Conservation (phyloP, 306 rosid genomes). For the Sicyos edulis region DNA sequence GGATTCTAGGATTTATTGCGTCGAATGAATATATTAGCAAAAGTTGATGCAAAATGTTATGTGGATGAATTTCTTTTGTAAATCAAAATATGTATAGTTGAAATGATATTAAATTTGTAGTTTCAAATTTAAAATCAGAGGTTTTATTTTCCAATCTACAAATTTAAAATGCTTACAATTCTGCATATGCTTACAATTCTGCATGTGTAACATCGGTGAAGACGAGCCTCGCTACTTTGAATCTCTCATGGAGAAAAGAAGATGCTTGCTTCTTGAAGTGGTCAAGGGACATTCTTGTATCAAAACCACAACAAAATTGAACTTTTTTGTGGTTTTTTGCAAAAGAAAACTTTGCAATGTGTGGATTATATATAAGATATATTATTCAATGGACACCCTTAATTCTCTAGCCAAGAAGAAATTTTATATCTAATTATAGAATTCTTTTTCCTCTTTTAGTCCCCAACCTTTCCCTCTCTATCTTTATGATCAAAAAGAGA, state of each 20-base stretch:
- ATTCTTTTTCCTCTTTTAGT: not conserved
- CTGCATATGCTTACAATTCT: too few relatives aligned
- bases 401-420: not conserved
- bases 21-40: too few relatives aligned
- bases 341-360: not conserved
- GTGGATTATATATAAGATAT: not conserved
- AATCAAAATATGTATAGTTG: too few relatives aligned
- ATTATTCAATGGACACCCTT: slow-evolving; percentile 7
- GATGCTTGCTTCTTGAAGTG: slow-evolving; percentile 56
- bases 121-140: too few relatives aligned
- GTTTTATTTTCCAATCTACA: too few relatives aligned
- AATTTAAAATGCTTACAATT: too few relatives aligned
- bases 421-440: slow-evolving; percentile 1
- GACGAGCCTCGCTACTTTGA: slow-evolving; percentile 53
- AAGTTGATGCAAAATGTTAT: too few relatives aligned
- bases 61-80: too few relatives aligned
- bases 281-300: slow-evolving; percentile 35
- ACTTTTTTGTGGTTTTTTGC: not conserved
- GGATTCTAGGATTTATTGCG: too few relatives aligned
- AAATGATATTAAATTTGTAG: too few relatives aligned
- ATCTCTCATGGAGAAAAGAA: slow-evolving; percentile 51
- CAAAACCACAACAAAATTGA: not conserved
- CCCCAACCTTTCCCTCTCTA: not conserved
- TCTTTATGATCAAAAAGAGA: not conserved
- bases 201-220: slow-evolving; percentile 68